phyloP scores from a whole-genome alignment of 164 flowering plant species.

The Euptelea pleiosperma region DNA sequence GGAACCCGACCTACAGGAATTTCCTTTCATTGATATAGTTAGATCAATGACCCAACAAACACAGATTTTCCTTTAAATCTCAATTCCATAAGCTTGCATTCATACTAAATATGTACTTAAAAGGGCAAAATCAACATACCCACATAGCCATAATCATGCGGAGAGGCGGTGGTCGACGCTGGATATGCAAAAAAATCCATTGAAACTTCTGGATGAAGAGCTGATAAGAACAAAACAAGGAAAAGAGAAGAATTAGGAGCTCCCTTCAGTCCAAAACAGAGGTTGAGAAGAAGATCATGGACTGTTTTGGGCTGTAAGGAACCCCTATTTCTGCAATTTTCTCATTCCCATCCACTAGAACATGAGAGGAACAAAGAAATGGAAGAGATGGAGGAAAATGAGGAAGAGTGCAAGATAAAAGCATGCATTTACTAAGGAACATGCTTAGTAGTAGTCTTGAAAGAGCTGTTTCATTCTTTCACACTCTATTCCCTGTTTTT shows the following conservation, averaged over 20 bases:
- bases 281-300: background rate
- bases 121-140: too few relatives aligned
- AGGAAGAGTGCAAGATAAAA: background rate
- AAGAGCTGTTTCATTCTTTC: conserved; percentile 3
- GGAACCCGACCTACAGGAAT: too few relatives aligned
- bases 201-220: too few relatives aligned
- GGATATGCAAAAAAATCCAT: too few relatives aligned
- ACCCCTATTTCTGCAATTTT: conserved; percentile 27
- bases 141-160: too few relatives aligned
- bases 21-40: too few relatives aligned
- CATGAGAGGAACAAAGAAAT: background rate
- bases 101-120: too few relatives aligned
- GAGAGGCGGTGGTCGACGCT: too few relatives aligned
- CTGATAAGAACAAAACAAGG: background rate
- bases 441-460: too few relatives aligned
- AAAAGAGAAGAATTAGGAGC: conserved; percentile 28
- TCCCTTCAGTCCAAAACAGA: conserved; percentile 30
- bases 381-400: background rate
- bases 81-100: too few relatives aligned
- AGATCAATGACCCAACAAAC: too few relatives aligned
- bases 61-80: too few relatives aligned
- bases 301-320: conserved; percentile 26
- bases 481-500: background rate
- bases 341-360: background rate
- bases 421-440: conserved; percentile 9